Evolutionary conservation across 768 basidiomycete genomes (phyloP).

Genomic region (Amanita fuliginea): DNA sequence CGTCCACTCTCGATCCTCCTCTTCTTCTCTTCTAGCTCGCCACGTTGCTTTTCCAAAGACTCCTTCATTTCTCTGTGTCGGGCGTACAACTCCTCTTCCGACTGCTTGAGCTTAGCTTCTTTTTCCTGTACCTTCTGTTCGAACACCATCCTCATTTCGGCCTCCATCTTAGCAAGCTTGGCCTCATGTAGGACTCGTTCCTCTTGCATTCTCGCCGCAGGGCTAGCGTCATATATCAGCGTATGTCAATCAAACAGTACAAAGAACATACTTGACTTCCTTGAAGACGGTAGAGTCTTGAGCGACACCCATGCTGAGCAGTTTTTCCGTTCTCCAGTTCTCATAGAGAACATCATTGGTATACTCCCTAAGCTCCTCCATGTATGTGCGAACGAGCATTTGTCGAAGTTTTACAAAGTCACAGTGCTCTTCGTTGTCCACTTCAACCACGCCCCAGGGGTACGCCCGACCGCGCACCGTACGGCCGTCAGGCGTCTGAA

Average conservation of each 20-base stretch:
- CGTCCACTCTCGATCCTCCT: slow-evolving; percentile 89
- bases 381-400: slow-evolving; percentile 98
- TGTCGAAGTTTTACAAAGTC: slow-evolving; percentile 99
- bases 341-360: slow-evolving; percentile 95
- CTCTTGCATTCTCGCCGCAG: slow-evolving; percentile 91
- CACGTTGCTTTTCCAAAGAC: slow-evolving; percentile 90
- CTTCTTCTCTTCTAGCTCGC: slow-evolving; percentile 98
- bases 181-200: slow-evolving; percentile 94
- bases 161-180: slow-evolving; percentile 98
- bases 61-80: slow-evolving; percentile 99
- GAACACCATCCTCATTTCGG: slow-evolving; percentile 99
- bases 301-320: slow-evolving; percentile 94
- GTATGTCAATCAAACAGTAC: neutral
- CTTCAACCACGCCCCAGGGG: slow-evolving; percentile 98
- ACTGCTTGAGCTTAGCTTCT: slow-evolving; percentile 97
- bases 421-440: slow-evolving; percentile 98
- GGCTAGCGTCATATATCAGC: slow-evolving; percentile 37
- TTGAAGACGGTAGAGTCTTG: slow-evolving; percentile 98
- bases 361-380: slow-evolving; percentile 98
- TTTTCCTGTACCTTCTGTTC: slow-evolving; percentile 99
- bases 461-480: slow-evolving; percentile 91
- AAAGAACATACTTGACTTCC: slow-evolving; percentile 83
- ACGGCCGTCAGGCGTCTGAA: slow-evolving; percentile 79
- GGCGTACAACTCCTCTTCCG: slow-evolving; percentile 97
- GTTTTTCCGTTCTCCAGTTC: slow-evolving; percentile 95